Conservation (phyloP, 768 basidiomycete species). For the Lactarius psammicola region DNA sequence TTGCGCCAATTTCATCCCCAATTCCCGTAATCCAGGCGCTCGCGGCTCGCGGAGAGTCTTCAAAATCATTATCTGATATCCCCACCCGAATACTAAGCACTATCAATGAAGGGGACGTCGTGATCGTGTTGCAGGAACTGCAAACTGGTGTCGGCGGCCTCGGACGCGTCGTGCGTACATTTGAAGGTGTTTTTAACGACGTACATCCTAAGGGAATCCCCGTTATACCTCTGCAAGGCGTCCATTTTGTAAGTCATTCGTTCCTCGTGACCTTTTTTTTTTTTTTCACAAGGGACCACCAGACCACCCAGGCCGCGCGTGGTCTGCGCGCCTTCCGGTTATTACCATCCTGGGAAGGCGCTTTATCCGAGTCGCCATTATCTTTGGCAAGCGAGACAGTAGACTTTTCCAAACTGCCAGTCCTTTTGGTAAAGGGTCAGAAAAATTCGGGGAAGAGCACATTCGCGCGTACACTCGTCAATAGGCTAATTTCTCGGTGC, state of each 20-base stretch:
- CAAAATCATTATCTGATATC: constrained; percentile 20
- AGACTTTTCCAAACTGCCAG: neutral
- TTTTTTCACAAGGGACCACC: constrained; percentile 26
- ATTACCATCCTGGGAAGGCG: constrained; percentile 40
- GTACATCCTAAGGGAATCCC: constrained; percentile 43
- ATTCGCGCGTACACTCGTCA: constrained; percentile 71
- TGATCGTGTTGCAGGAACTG: constrained; percentile 59
- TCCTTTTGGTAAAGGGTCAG: constrained; percentile 71
- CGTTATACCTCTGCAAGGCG: constrained; percentile 48
- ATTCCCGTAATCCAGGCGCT: constrained; percentile 51
- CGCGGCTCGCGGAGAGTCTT: constrained; percentile 27
- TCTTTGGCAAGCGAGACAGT: neutral
- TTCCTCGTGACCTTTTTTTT: constrained; percentile 1
- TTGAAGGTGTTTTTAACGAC: constrained; percentile 61
- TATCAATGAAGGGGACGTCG: constrained; percentile 33
- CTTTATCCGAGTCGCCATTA: constrained; percentile 27
- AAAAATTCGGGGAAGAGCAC: constrained; percentile 92
- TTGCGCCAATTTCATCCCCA: constrained; percentile 78
- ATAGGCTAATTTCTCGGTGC: constrained; percentile 61
- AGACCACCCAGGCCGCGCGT: constrained; percentile 34
- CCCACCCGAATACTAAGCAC: constrained; percentile 25
- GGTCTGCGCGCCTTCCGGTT: constrained; percentile 39
- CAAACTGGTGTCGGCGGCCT: constrained; percentile 65
- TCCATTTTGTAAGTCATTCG: constrained; percentile 46
- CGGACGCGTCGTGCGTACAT: constrained; percentile 57